Percentiles rank a stretch among this genome's conserved stretches.
These are phyloP conservation scores for Pseudogymnoascus sp. DNA, from an alignment of 2,329 filamentous ascomycete species.

Conservation along the genomic window DNA sequence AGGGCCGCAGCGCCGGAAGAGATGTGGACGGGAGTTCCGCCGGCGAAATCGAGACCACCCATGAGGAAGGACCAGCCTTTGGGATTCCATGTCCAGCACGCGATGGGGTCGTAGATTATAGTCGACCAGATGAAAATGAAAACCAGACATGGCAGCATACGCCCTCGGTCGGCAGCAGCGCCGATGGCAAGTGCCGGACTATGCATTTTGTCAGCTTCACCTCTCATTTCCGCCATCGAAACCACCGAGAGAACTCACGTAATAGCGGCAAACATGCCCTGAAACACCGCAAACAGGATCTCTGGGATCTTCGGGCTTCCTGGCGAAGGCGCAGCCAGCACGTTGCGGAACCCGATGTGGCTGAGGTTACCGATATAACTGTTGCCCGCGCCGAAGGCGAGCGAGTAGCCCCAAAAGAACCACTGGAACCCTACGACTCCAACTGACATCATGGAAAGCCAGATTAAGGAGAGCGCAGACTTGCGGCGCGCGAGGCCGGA, in stretches of 20 bases:
- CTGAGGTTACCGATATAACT: slow-evolving; percentile 69
- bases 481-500: slow-evolving; percentile 83
- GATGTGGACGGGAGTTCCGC: slow-evolving; percentile 68
- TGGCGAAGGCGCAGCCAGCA: slow-evolving; percentile 67
- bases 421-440: slow-evolving; percentile 83
- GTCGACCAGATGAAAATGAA: slow-evolving; percentile 95
- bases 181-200: slow-evolving; percentile 75
- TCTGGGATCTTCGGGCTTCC: slow-evolving; percentile 69
- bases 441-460: slow-evolving; percentile 80
- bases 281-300: slow-evolving; percentile 76
- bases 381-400: slow-evolving; percentile 26
- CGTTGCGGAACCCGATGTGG: slow-evolving; percentile 72
- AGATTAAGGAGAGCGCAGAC: slow-evolving; percentile 81
- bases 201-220: slow-evolving; percentile 13
- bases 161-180: slow-evolving; percentile 76
- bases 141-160: slow-evolving; percentile 79
- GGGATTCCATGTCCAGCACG: slow-evolving; percentile 91
- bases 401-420: slow-evolving; percentile 48
- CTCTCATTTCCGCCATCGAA: not conserved
- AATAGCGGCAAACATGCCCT: slow-evolving; percentile 82
- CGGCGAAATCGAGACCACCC: slow-evolving; percentile 22
- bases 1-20: slow-evolving; percentile 74
- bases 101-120: slow-evolving; percentile 83
- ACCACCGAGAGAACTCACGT: slow-evolving; percentile 44
- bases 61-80: slow-evolving; percentile 55